Percentiles rank a stretch among this genome's conserved stretches.
These are phyloP conservation scores for Ustilago nuda DNA, from an alignment of 1,284 basidiomycete genomes.

Conservation along the genomic window DNA sequence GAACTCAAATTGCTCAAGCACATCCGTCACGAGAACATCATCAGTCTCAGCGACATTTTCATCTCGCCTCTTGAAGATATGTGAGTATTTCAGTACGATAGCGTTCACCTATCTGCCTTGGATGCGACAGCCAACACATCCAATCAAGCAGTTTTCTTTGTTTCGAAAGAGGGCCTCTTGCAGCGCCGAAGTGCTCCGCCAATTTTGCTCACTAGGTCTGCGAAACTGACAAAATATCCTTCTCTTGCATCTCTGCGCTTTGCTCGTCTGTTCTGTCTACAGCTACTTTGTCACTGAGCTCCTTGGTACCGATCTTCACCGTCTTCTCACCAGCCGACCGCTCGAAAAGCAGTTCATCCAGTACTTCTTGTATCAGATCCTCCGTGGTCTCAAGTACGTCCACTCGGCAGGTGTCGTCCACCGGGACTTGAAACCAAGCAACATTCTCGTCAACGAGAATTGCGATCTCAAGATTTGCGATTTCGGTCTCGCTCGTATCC, in stretches of 20 bases:
- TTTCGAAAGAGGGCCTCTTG: no score
- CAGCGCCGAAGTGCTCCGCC: no score
- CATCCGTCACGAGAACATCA: slow-evolving; percentile 99
- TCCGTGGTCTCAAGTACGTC: slow-evolving; percentile 98
- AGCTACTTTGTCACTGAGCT: slow-evolving; percentile 98
- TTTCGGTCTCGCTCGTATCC: slow-evolving; percentile 91
- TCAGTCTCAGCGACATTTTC: slow-evolving; percentile 98
- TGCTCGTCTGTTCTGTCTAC: slow-evolving; percentile 71
- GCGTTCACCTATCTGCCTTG: neutral
- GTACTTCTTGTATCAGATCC: slow-evolving; percentile 98
- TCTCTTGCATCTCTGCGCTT: neutral
- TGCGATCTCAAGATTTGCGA: slow-evolving; percentile 99
- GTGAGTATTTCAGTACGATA: neutral
- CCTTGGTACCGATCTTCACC: slow-evolving; percentile 96
- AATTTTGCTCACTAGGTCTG: neutral
- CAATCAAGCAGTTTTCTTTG: no score
- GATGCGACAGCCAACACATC: neutral
- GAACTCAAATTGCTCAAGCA: slow-evolving; percentile 99
- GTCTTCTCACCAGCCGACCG: slow-evolving; percentile 92
- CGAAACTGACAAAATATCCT: neutral
- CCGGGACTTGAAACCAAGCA: slow-evolving; percentile 95
- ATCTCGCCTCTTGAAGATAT: slow-evolving; percentile 95
- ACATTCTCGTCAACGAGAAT: slow-evolving; percentile 99
- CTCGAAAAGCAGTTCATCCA: slow-evolving; percentile 99
- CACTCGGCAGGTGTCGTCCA: slow-evolving; percentile 99